phyloP scores from a whole-genome alignment of 2,329 filamentous ascomycete genomes.

The Arachnopeziza araneosa region DNA sequence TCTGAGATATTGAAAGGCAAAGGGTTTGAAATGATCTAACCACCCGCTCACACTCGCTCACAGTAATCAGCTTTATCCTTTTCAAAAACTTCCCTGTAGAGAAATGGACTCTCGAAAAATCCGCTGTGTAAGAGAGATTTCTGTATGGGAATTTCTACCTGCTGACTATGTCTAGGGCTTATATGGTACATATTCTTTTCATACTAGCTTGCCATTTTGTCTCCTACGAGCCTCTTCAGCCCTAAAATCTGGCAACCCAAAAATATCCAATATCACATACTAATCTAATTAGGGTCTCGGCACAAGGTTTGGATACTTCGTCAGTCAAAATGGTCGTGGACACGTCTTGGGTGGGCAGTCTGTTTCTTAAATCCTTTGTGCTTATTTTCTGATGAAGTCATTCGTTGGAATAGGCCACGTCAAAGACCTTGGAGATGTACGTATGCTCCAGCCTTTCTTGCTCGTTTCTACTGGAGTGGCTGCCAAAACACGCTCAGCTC shows the following conservation, averaged over 20 bases:
- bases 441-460: not conserved
- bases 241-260: no score
- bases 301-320: conserved; percentile 80
- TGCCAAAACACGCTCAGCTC: conserved; percentile 50
- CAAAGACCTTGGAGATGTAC: conserved; percentile 66
- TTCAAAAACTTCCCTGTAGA: conserved; percentile 80
- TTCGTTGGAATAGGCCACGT: conserved; percentile 53
- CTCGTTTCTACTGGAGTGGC: not conserved
- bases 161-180: conserved; percentile 42
- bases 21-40: conserved; percentile 37
- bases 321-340: conserved; percentile 78
- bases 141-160: not conserved
- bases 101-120: conserved; percentile 73
- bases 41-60: not conserved
- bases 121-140: conserved; percentile 46
- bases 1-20: conserved; percentile 74
- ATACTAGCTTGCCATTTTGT: no score
- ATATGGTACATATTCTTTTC: conserved; percentile 48
- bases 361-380: not conserved
- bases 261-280: no score
- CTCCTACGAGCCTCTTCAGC: no score
- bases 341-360: conserved; percentile 59
- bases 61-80: conserved; percentile 56
- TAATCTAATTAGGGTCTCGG: conserved; percentile 51
- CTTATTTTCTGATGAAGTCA: not conserved